Percentiles rank a stretch among this genome's conserved stretches.
Conservation (phyloP, 768 basidiomycete genomes). For the Suillus luteus region DNA sequence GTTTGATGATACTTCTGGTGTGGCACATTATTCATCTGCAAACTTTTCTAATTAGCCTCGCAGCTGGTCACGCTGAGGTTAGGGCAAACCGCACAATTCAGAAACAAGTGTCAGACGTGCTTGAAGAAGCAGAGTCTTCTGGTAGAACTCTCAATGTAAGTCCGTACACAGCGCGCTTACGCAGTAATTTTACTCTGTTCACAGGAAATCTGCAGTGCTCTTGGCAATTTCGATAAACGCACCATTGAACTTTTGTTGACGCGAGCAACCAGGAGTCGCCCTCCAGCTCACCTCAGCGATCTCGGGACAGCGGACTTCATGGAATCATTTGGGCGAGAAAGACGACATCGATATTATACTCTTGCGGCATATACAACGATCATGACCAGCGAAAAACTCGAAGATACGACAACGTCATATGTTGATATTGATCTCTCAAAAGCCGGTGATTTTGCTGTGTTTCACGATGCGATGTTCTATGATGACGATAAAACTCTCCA, state of each 20-base stretch:
- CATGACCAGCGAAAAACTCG: slow-evolving; percentile 65
- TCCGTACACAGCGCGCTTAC: neutral
- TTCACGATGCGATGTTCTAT: slow-evolving; percentile 59
- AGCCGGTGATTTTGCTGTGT: slow-evolving; percentile 55
- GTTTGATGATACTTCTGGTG: slow-evolving; percentile 38
- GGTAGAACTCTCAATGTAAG: slow-evolving; percentile 76
- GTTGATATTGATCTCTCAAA: slow-evolving; percentile 47
- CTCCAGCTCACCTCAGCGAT: slow-evolving; percentile 74
- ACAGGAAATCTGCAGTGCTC: slow-evolving; percentile 62
- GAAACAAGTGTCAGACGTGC: slow-evolving; percentile 73
- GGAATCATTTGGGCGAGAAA: slow-evolving; percentile 85
- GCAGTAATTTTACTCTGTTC: slow-evolving; percentile 13
- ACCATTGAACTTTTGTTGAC: slow-evolving; percentile 81
- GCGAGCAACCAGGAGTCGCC: slow-evolving; percentile 61
- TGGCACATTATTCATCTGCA: slow-evolving; percentile 15
- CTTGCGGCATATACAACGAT: slow-evolving; percentile 65
- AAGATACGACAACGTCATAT: slow-evolving; percentile 47
- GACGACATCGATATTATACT: slow-evolving; percentile 84
- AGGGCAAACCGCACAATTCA: slow-evolving; percentile 72
- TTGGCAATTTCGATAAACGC: slow-evolving; percentile 76
- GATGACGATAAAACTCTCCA: slow-evolving; percentile 41
- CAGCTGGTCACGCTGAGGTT: slow-evolving; percentile 41
- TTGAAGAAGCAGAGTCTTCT: slow-evolving; percentile 64
- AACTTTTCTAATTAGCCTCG: neutral
- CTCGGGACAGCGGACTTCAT: slow-evolving; percentile 68